A percentile compares a stretch with the other conserved stretches of the same genome.
Conservation (phyloP, 345 rosid genomes). For the Salix dunnii region DNA sequence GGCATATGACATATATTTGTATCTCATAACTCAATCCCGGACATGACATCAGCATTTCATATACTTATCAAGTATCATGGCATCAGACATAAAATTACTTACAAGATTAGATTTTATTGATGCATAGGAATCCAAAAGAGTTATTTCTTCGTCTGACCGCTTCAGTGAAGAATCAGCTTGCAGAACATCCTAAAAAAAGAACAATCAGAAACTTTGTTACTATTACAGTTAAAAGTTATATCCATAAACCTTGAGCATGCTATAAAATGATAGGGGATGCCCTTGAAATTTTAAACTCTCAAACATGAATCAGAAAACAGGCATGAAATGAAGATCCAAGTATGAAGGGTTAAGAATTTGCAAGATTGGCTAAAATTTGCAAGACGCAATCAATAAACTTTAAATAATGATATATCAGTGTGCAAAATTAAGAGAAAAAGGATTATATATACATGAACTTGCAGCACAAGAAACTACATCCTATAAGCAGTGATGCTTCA, state of each 20-base stretch:
- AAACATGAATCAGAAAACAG: not conserved
- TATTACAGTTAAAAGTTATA: not conserved
- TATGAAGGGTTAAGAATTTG: no score
- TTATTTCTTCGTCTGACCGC: constrained; percentile 69
- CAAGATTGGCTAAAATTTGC: no score
- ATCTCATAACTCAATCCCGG: not conserved
- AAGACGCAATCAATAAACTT: no score
- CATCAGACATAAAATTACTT: constrained; percentile 25
- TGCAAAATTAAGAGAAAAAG: not conserved
- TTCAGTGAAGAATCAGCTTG: constrained; percentile 58
- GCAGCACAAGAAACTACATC: not conserved
- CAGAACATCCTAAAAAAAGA: constrained; percentile 54
- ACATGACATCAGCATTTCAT: not conserved
- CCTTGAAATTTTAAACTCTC: not conserved
- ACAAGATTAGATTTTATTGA: constrained; percentile 75
- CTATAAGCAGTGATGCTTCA: not conserved
- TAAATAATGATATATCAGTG: not conserved
- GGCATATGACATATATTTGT: no score
- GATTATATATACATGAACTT: not conserved
- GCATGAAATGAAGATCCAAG: not conserved
- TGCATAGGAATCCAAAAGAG: constrained; percentile 62
- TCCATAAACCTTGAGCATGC: not conserved
- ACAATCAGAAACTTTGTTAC: constrained; percentile 9
- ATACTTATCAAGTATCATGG: not conserved
- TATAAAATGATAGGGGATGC: not conserved